Base-by-base conservation (phyloP, 2,329 filamentous ascomycete species). In the Alternaria triticina region DNA sequence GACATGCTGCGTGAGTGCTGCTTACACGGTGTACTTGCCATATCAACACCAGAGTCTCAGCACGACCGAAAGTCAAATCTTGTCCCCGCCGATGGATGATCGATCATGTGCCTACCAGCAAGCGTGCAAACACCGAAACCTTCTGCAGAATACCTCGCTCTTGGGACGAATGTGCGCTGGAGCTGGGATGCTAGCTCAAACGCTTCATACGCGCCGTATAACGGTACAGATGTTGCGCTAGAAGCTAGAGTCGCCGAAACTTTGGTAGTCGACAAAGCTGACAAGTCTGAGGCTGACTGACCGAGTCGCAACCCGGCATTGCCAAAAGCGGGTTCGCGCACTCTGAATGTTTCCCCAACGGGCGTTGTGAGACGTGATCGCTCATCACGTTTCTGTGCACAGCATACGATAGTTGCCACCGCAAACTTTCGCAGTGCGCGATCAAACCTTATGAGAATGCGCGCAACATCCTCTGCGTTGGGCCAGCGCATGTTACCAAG, bases 21-120 rank as follows among this genome's bases (percentile, higher is more conserved):
- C 23, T 36, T 36, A n/a, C 33, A 36, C 33, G 33, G 33, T 36
- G 23, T 17, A 27, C 20, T 25, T 59, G 49, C 40, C 13, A 45
- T 22, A 28, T 33, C 36, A 54, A 13, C 36, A 33, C 57, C 22
- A 60, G 52, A 55, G 28, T 55, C 30, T 54, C 28, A 47, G 43
- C 13, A 59, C 15, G 54, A 33, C n/a, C 57, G 22, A 47, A 59
- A 54, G 40, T 46, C 57, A 59, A 59, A 55, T 54, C 43, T n/a
- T 27, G 43, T 43, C 43, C 40, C 51, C 12, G 23, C 44, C 5
- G 28, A 47, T 12, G 23, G 40, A 36, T 47, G 27, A 54, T 52
- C 47, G 20, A 47, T 54, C 13, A 46, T 47, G 22, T 40, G 22
- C 27, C 27, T 59, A 54, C 27, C n/a, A 27, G 4, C 43, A 54